A percentile compares a stretch with the other conserved stretches of the same genome.
Evolutionary conservation across 495 filamentous ascomycete species (phyloP).

Genomic region (Trypethelium eluteriae): DNA sequence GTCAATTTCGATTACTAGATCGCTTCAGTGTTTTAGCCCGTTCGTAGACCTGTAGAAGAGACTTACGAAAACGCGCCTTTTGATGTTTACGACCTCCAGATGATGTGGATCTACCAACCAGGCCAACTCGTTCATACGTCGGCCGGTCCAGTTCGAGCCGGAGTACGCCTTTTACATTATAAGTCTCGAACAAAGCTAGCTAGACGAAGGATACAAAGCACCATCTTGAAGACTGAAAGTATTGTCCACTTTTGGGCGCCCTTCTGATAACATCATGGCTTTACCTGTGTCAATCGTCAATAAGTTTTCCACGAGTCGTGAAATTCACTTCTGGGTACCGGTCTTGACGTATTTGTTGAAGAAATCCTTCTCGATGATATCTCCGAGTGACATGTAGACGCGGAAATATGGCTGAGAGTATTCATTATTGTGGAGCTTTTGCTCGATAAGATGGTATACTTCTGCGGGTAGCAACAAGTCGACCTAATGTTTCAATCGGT

Average conservation of each 20-base stretch:
- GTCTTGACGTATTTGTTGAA: conserved; percentile 80
- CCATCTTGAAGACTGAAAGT: conserved; percentile 68
- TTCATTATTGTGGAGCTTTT: conserved; percentile 44
- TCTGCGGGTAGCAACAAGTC: conserved; percentile 70
- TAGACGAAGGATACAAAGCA: conserved; percentile 24
- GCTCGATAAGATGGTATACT: conserved; percentile 49
- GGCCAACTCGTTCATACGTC: conserved; percentile 74
- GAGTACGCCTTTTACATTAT: conserved; percentile 49
- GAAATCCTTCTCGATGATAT: conserved; percentile 68
- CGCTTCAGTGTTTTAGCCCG: background rate
- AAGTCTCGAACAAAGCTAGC: background rate
- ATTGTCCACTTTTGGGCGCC: conserved; percentile 69
- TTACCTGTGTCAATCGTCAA: conserved; percentile 50
- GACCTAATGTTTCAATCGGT: conserved; percentile 43
- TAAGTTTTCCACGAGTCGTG: background rate
- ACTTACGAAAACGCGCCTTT: conserved; percentile 54
- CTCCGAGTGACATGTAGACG: conserved; percentile 66
- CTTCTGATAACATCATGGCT: conserved; percentile 86
- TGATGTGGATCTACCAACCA: conserved; percentile 64
- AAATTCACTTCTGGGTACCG: conserved; percentile 44
- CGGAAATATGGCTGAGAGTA: conserved; percentile 50
- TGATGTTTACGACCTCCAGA: conserved; percentile 52
- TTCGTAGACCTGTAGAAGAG: background rate
- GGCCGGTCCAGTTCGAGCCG: conserved; percentile 74
- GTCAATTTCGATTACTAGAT: conserved; percentile 69